Evolutionary conservation across 2,329 filamentous ascomycete species (phyloP).

Genomic region (Aspergillus uvarum): DNA sequence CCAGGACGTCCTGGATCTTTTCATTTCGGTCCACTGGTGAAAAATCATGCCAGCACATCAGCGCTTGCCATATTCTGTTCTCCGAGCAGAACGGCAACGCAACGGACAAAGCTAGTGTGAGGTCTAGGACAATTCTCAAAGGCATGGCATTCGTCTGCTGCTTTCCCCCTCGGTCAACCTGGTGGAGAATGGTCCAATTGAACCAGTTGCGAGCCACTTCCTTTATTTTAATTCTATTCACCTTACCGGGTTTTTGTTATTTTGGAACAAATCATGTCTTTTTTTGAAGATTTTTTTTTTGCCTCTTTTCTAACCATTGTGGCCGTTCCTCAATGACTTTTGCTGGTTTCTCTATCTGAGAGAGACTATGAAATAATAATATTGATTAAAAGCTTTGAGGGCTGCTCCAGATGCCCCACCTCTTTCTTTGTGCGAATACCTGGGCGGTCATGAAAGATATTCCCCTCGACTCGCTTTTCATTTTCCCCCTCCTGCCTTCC

Average conservation of each 20-base stretch:
- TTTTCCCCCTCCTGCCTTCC: conserved; percentile 14
- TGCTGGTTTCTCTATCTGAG: conserved; percentile 4
- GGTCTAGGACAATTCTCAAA: conserved; percentile 17
- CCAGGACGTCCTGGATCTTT: conserved; percentile 55
- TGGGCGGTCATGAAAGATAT: conserved; percentile 20
- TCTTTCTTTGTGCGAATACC: conserved; percentile 32
- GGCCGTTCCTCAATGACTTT: conserved; percentile 8
- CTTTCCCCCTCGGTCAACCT: conserved; percentile 12
- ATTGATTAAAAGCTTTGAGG: conserved; percentile 7
- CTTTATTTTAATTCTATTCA: conserved; percentile 11
- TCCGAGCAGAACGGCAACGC: conserved; percentile 19
- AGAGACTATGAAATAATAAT: conserved; percentile 11
- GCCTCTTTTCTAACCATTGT: conserved; percentile 9
- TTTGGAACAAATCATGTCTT: background rate
- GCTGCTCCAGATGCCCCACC: conserved; percentile 31
- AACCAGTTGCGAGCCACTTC: conserved; percentile 21
- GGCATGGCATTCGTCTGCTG: conserved; percentile 15
- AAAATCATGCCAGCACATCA: conserved; percentile 87
- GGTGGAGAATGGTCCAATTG: conserved; percentile 20
- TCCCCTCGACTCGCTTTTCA: conserved; percentile 16
- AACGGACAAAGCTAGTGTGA: conserved; percentile 18
- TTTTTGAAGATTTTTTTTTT: background rate
- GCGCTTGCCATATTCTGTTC: conserved; percentile 19
- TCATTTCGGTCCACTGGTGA: conserved; percentile 72
- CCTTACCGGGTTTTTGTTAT: background rate